phyloP scores from a whole-genome alignment of 148 eudicot species.

The Rhododendron molle region DNA sequence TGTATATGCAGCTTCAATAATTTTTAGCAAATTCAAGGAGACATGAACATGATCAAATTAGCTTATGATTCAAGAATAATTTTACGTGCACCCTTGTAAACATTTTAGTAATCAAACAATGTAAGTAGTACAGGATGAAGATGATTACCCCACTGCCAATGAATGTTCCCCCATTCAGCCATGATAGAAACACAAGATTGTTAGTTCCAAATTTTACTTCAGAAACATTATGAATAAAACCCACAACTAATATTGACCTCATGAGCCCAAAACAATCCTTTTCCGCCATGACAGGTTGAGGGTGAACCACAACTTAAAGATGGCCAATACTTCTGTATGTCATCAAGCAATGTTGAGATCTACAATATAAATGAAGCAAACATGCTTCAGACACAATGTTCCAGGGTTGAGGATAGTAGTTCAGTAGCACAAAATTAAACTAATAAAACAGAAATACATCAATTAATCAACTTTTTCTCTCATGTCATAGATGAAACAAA shows the following conservation, averaged over 20 bases:
- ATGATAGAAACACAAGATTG: slow-evolving; percentile 28
- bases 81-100: background rate
- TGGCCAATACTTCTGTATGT: slow-evolving; percentile 78
- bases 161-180: slow-evolving; percentile 32
- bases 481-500: background rate
- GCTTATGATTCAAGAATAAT: slow-evolving; percentile 1
- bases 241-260: slow-evolving; percentile 50
- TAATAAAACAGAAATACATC: background rate
- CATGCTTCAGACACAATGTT: background rate
- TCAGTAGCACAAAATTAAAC: background rate
- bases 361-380: slow-evolving; percentile 25
- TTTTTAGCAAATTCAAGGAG: background rate
- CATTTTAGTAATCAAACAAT: background rate
- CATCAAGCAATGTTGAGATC: slow-evolving; percentile 59
- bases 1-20: background rate
- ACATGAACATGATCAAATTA: background rate
- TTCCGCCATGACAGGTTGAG: slow-evolving; percentile 65
- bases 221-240: slow-evolving; percentile 11
- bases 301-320: slow-evolving; percentile 70
- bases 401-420: background rate
- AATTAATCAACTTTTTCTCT: background rate
- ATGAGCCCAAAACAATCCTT: slow-evolving; percentile 88
- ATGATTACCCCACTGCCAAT: slow-evolving; percentile 83
- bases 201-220: slow-evolving; percentile 34
- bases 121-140: slow-evolving; percentile 24